Base-by-base conservation (phyloP, 345 rosid species). In the Pugionium cornutum region DNA sequence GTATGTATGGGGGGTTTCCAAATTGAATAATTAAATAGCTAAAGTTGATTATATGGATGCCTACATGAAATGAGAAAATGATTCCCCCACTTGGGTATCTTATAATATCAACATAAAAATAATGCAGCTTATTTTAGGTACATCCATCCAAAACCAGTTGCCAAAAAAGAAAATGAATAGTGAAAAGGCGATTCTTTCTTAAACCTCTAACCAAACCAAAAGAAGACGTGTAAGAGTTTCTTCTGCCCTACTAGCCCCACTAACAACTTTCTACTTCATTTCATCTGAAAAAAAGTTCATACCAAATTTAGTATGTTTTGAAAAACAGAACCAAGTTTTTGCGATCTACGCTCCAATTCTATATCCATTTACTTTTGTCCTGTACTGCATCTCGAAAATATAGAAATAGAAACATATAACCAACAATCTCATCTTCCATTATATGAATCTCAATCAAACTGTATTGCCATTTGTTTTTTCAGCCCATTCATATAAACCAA, bases 131-230 rank as follows among this genome's bases (percentile, higher is more conserved):
- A 63, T 54, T 70, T 40, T 62, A 70, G 68, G 68, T 70, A 46
- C 63, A 70, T 70, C 68, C 53, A 40, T 47, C 62, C 69, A 63
- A 62, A 70, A 62, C 63, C 29, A 70, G 68, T 53, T 43, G 67
- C 50, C 6, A 62, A 70, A 37, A 70, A 62, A 62, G 63, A 18
- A 70, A 52, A 43, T 6, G 32, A 60, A 69, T 1, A 59, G 35
- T 35, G 55, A 66, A 62, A 55, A 53, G 62, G 44, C 31, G 49
- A 53, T 39, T 62, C 56, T 70, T 62, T 62, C 62, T 31, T 7
- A 40, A 40, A 36, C 6, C 6, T 36, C 40, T 36, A 36, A 36
- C 40, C 40, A 36, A 36, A 6, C 40, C 40, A 36, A 36, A 6
- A 18, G 18, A 18, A 18, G 18, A 18, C 18, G 18, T 18, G 18